A percentile compares a stretch with the other conserved stretches of the same genome.
Conservation (phyloP, 345 rosid species). For the Euphorbia peplus region DNA sequence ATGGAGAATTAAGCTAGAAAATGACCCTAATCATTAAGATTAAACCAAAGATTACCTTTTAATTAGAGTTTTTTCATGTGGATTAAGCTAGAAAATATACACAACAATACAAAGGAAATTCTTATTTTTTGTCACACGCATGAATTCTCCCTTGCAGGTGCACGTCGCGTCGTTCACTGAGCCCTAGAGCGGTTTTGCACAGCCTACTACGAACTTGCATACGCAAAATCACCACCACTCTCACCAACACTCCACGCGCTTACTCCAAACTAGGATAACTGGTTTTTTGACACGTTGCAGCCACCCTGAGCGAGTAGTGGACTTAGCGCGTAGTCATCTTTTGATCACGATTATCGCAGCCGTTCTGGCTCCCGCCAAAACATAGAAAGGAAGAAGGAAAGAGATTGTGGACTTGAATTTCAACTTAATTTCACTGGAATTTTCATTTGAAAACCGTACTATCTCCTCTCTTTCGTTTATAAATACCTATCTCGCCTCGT, state of each 20-base stretch:
- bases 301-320: no score
- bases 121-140: no score
- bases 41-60: no score
- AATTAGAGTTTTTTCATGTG: no score
- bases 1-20: no score
- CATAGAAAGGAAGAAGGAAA: not conserved
- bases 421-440: not conserved
- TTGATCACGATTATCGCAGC: not conserved
- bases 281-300: not conserved
- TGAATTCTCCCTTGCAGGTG: not conserved
- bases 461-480: not conserved
- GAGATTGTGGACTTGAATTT: not conserved
- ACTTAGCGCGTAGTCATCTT: not conserved
- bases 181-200: not conserved
- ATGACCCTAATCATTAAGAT: no score
- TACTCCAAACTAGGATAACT: not conserved
- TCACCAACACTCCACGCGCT: not conserved
- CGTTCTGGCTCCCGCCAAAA: conserved; percentile 1
- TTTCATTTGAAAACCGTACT: not conserved
- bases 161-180: not conserved
- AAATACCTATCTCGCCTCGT: not conserved
- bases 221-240: not conserved
- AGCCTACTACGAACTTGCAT: not conserved
- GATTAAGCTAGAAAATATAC: no score
- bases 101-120: no score